phyloP scores from a whole-genome alignment of 208 protist species.

The Trypanosoma grayi region DNA sequence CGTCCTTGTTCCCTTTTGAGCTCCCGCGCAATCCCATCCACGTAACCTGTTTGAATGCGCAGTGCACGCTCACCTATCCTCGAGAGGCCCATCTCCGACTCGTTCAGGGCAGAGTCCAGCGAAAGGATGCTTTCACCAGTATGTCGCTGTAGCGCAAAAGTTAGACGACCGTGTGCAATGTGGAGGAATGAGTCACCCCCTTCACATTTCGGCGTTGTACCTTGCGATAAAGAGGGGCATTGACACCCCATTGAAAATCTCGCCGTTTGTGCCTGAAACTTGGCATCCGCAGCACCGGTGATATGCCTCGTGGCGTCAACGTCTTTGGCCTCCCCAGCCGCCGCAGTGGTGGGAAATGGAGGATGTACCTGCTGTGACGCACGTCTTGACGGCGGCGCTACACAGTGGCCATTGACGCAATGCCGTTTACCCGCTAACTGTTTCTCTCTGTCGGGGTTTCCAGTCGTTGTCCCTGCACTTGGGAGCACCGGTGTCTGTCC shows the following conservation, averaged over 20 bases:
- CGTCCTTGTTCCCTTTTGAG: not conserved
- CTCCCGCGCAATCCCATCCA: constrained; percentile 1
- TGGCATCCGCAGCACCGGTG: not conserved
- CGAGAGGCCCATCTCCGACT: not conserved
- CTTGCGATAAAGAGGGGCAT: not conserved
- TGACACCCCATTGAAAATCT: not conserved
- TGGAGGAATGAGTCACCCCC: not conserved
- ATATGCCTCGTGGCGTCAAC: not conserved
- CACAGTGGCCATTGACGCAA: not conserved
- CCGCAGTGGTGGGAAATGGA: not conserved
- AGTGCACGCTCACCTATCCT: not conserved
- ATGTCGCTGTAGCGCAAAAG: constrained; percentile 7
- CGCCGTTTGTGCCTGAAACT: not conserved
- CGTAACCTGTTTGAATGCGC: constrained; percentile 12
- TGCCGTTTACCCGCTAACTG: not conserved
- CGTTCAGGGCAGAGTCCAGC: not conserved
- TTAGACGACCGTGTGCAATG: not conserved
- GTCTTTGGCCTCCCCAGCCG: not conserved
- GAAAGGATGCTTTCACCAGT: constrained; percentile 4
- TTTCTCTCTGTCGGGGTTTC: too few species aligned
- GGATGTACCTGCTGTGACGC: not conserved
- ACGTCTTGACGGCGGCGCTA: not conserved
- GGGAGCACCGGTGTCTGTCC: too few species aligned
- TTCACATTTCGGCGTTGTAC: not conserved
- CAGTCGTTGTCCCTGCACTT: too few species aligned